A percentile compares a stretch with the other conserved stretches of the same genome.
Evolutionary conservation across 208 protist species (phyloP).

Genomic region (Zelonia costaricensis): DNA sequence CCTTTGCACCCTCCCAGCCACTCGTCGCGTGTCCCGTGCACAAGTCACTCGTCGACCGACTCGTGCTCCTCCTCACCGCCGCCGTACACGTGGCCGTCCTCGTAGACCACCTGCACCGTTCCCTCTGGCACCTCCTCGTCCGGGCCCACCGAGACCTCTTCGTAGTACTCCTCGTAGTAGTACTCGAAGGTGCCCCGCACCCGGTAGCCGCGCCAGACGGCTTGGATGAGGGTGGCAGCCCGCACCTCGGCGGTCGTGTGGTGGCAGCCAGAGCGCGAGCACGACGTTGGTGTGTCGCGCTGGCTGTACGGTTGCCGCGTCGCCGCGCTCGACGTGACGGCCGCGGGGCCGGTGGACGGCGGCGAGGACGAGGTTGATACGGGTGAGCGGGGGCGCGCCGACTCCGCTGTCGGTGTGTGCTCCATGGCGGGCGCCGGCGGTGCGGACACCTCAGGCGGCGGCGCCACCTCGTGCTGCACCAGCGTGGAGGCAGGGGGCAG

Average conservation of each 20-base stretch:
- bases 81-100: background rate
- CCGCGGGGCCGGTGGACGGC: too few species aligned
- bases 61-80: background rate
- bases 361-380: too few species aligned
- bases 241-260: conserved; percentile 17
- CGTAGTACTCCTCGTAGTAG: conserved; percentile 62
- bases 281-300: background rate
- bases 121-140: conserved; percentile 16
- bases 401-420: too few species aligned
- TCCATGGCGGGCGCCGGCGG: too few species aligned
- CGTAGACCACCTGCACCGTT: background rate
- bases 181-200: conserved; percentile 44
- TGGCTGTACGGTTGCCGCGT: background rate
- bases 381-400: too few species aligned
- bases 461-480: too few species aligned
- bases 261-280: background rate
- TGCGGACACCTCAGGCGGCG: too few species aligned
- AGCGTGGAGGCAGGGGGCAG: background rate
- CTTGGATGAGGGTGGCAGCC: conserved; percentile 46
- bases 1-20: too few species aligned
- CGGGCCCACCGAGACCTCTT: conserved; percentile 27
- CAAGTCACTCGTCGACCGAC: too few species aligned
- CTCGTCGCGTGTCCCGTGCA: too few species aligned
- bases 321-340: too few species aligned
- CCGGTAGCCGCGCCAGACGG: conserved; percentile 55